Conservation (phyloP, 1,139 yeast species). For the Candida pseudoviswanathii region DNA sequence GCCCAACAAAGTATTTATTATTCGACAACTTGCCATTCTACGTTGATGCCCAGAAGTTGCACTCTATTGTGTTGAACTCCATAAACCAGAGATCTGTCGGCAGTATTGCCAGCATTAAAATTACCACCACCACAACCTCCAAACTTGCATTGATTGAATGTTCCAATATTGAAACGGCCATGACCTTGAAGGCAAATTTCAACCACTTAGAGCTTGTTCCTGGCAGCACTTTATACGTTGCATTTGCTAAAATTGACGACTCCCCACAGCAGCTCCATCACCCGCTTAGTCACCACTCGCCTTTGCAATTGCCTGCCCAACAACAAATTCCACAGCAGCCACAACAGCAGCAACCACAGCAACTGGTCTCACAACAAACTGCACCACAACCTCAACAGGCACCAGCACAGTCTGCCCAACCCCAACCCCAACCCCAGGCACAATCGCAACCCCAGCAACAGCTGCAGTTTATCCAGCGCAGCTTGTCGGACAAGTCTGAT, state of each 20-base stretch:
- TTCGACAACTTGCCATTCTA: slow-evolving; percentile 72
- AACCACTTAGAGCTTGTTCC: slow-evolving; percentile 82
- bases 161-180: slow-evolving; percentile 69
- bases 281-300: slow-evolving; percentile 1
- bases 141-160: slow-evolving; percentile 73
- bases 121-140: slow-evolving; percentile 45
- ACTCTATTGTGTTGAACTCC: slow-evolving; percentile 34
- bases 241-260: slow-evolving; percentile 63
- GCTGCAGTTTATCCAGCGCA: not conserved
- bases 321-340: not conserved
- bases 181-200: slow-evolving; percentile 72
- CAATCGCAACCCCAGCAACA: slow-evolving; percentile 1
- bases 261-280: slow-evolving; percentile 9
- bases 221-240: slow-evolving; percentile 65
- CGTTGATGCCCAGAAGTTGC: slow-evolving; percentile 38
- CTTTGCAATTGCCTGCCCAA: slow-evolving; percentile 1
- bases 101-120: slow-evolving; percentile 50
- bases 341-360: not conserved
- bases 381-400: not conserved
- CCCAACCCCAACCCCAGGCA: not conserved
- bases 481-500: slow-evolving; percentile 12
- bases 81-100: slow-evolving; percentile 28
- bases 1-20: slow-evolving; percentile 77
- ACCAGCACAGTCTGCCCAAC: not conserved
- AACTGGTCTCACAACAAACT: too few relatives aligned